Percentiles rank a stretch among this genome's conserved stretches.
Conservation (phyloP, 2,329 filamentous ascomycete genomes). For the Aspergillus quadrilineatus region DNA sequence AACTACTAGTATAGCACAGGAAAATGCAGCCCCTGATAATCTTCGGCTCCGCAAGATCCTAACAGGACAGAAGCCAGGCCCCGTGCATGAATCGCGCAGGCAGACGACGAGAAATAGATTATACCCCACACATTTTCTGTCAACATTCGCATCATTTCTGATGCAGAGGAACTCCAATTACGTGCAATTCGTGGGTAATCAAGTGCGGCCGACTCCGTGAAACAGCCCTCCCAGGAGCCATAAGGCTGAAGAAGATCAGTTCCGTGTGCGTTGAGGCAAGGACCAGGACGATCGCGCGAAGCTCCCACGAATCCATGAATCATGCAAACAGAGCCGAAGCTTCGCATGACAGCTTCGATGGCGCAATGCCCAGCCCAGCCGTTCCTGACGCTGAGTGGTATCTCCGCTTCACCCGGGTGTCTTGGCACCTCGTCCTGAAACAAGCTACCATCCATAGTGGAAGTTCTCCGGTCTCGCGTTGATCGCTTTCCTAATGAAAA, state of each 20-base stretch:
- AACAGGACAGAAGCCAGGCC: background rate
- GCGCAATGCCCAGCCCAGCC: background rate
- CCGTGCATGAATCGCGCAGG: background rate
- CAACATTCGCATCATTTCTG: background rate
- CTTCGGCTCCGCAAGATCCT: background rate
- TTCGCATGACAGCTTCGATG: background rate
- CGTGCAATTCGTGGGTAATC: background rate
- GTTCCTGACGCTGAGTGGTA: background rate
- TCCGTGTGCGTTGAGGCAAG: background rate
- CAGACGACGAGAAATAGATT: slow-evolving; percentile 3
- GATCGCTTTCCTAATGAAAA: background rate
- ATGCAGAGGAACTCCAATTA: background rate
- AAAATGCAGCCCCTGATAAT: background rate
- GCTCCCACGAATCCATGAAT: background rate
- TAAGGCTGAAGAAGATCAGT: slow-evolving; percentile 1
- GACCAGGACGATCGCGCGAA: background rate
- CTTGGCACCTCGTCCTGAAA: slow-evolving; percentile 16
- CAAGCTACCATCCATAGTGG: slow-evolving; percentile 13
- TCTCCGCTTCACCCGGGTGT: background rate
- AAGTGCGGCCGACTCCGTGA: no score
- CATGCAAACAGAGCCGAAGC: background rate
- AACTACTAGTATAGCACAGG: background rate
- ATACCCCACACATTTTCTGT: background rate
- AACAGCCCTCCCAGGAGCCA: background rate
- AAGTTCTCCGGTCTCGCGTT: slow-evolving; percentile 12